Evolutionary conservation across 371 early-diverging fungal genomes (phyloP), one percentile per base, ranked within the genome.

Genomic region (Rhizopus stolonifer): DNA sequence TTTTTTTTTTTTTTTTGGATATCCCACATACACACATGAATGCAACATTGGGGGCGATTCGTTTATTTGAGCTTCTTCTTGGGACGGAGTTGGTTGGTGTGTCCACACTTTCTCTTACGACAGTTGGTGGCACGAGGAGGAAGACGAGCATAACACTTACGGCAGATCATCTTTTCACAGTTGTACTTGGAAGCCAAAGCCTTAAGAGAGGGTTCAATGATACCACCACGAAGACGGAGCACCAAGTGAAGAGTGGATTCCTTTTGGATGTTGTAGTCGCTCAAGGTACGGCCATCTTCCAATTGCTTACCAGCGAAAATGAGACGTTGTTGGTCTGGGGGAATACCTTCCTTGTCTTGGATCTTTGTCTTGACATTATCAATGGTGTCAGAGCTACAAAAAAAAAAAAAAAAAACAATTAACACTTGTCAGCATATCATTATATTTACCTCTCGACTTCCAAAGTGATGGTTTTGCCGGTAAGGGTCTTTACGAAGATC

Each of bases 281-380:
- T 78, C 25, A 88, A 82, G 39, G 81, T 78, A 76, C 94, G 92
- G 59, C 93, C 96, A 77, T 96, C 96, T 79, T 96, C 96, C 56
- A 99, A 90, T 84, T 99, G 98, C 85, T 97, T 98, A 64, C 96
- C 99, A 74, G 98, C 97, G 78, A 99, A 98, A 72, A 99, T 99
- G 58, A 98, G 86, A 64, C 98, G 95, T 83, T 99, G 99, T 86
- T 99, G 99, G 76, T 98, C 98, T 56, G 98, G 98, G 56, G 99
- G 98, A 67, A 99, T 99, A 63, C 63, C 91, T 79, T 97, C 98
- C 87, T 96, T 95, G 81, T 97, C 96, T 77, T 98, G 96, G 64
- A 98, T 96, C 87, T 96, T 97, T 60, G 71, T 64, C 87, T 98
- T 97, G 77, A 97, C 95, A 74, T 77, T 76, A 57, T 76, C 76